phyloP scores from a whole-genome alignment of 257 asterid genomes.

The Solanum clarkiae region DNA sequence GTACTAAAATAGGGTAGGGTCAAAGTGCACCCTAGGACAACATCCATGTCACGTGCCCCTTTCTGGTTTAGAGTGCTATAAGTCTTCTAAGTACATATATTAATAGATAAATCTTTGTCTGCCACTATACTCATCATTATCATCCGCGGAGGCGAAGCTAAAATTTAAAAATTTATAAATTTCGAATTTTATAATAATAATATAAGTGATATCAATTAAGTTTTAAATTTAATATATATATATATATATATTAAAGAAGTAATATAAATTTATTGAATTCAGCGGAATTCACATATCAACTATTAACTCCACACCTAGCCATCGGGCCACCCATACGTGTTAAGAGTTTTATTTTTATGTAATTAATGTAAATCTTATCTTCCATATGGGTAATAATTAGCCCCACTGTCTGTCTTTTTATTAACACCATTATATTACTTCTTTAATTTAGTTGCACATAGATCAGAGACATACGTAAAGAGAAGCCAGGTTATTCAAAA shows the following conservation, averaged over 20 bases:
- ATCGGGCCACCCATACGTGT: not conserved
- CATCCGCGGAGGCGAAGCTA: not conserved
- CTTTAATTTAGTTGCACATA: not conserved
- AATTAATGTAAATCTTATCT: not conserved
- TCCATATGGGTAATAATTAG: not conserved
- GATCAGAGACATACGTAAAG: not conserved
- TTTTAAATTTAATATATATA: not conserved
- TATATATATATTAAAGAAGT: too few relatives aligned
- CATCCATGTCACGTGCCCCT: slow-evolving; percentile 15
- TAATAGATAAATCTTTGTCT: not conserved
- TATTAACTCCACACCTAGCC: not conserved
- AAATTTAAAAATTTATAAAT: not conserved
- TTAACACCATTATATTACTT: not conserved
- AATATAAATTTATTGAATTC: rapidly evolving
- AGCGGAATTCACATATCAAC: rapidly evolving
- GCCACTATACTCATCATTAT: not conserved
- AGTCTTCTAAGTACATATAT: not conserved
- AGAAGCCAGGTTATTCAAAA: not conserved
- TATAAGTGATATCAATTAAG: rapidly evolving
- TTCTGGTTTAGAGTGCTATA: not conserved
- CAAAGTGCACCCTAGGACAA: slow-evolving; percentile 9
- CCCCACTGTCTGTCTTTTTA: not conserved
- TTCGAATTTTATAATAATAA: not conserved
- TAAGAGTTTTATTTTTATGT: not conserved
- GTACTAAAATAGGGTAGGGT: slow-evolving; percentile 10